Evolutionary conservation across 495 filamentous ascomycete species (phyloP).

Genomic region (Xylaria bambusicola): DNA sequence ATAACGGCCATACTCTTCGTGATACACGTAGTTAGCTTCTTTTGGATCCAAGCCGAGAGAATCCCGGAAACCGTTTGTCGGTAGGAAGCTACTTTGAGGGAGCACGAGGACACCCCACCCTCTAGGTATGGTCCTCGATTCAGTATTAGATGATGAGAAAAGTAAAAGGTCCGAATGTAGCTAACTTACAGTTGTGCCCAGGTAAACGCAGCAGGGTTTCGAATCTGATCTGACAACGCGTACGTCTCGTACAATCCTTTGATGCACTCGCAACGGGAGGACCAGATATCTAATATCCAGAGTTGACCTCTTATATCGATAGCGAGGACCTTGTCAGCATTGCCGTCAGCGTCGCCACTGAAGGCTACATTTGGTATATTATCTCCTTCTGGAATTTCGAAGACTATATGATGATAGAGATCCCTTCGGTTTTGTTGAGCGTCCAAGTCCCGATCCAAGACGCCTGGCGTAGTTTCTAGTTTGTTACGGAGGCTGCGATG

Average conservation of each 20-base stretch:
- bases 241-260: not conserved
- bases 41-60: slow-evolving; percentile 33
- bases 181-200: too few relatives aligned
- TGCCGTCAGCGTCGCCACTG: slow-evolving; percentile 63
- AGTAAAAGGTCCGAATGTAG: slow-evolving; percentile 6
- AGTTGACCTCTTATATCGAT: slow-evolving; percentile 70
- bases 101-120: slow-evolving; percentile 54
- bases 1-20: slow-evolving; percentile 18
- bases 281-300: slow-evolving; percentile 66
- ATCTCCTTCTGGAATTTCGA: too few relatives aligned
- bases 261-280: not conserved
- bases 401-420: too few relatives aligned
- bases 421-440: too few relatives aligned
- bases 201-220: too few relatives aligned
- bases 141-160: not conserved
- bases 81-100: slow-evolving; percentile 43
- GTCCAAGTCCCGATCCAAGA: too few relatives aligned
- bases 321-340: slow-evolving; percentile 66
- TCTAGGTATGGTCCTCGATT: slow-evolving; percentile 15
- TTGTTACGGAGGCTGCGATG: too few relatives aligned
- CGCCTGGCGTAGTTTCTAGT: too few relatives aligned
- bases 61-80: slow-evolving; percentile 32
- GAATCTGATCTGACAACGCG: too few relatives aligned
- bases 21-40: slow-evolving; percentile 20
- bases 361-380: slow-evolving; percentile 86